Percentiles rank a stretch among this genome's conserved stretches.
Conservation (phyloP, 2,329 filamentous ascomycete species). For the Aspergillus jensenii region DNA sequence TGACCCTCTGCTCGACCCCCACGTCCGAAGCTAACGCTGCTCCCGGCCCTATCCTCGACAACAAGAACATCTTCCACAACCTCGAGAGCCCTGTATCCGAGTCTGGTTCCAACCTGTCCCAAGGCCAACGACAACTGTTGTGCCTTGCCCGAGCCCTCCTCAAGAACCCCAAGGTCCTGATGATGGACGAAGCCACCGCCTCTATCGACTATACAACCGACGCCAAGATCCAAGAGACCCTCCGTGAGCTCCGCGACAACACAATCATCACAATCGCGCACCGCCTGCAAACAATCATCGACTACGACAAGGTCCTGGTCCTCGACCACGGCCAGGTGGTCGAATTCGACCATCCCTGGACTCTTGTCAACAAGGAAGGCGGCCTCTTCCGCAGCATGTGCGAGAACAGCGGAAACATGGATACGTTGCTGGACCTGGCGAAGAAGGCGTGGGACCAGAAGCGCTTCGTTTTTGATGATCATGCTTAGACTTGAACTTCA, state of each 20-base stretch:
- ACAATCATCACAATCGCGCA: conserved; percentile 98
- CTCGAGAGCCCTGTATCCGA: conserved; percentile 81
- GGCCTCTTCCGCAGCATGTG: conserved; percentile 69
- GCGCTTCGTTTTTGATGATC: conserved; percentile 45
- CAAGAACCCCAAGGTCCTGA: conserved; percentile 86
- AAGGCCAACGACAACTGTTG: conserved; percentile 91
- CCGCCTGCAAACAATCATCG: conserved; percentile 91
- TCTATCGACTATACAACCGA: conserved; percentile 97
- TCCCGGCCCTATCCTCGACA: conserved; percentile 52
- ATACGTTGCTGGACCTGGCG: conserved; percentile 56
- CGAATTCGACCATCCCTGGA: conserved; percentile 88
- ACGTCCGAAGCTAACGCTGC: conserved; percentile 23
- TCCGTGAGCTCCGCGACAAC: conserved; percentile 80
- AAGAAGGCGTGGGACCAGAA: conserved; percentile 50
- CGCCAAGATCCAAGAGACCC: conserved; percentile 92
- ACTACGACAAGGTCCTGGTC: conserved; percentile 96
- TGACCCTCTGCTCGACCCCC: conserved; percentile 18
- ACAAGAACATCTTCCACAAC: conserved; percentile 94
- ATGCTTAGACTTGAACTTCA: conserved; percentile 4
- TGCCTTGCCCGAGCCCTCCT: conserved; percentile 91
- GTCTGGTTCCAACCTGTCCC: conserved; percentile 90
- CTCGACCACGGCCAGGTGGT: conserved; percentile 84
- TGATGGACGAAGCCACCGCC: conserved; percentile 98
- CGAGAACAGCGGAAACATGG: conserved; percentile 65
- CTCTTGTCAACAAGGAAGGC: conserved; percentile 69